Evolutionary conservation across 176 grass and related monocot species (phyloP).

Genomic region (Raddia distichophylla): DNA sequence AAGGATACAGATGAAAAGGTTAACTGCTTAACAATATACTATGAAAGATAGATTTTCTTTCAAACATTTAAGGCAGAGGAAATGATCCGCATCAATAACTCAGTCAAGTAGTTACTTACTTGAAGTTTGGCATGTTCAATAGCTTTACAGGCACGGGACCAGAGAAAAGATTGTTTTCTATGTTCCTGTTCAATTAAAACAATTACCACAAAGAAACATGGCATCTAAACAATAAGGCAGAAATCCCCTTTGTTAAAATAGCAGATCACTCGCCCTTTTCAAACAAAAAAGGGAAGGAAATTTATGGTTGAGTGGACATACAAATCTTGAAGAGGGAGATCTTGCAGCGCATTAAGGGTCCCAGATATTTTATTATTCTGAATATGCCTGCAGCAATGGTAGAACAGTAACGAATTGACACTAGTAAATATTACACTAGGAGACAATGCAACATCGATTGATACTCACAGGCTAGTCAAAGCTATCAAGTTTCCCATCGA

Average conservation of each 20-base stretch:
- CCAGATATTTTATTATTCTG: slow-evolving; percentile 88
- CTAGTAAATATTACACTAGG: slow-evolving; percentile 13
- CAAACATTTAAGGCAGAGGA: slow-evolving; percentile 13
- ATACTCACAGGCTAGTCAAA: slow-evolving; percentile 89
- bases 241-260: slow-evolving; percentile 26
- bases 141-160: slow-evolving; percentile 87
- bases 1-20: slow-evolving; percentile 2
- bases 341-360: slow-evolving; percentile 78
- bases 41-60: slow-evolving; percentile 19
- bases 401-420: slow-evolving; percentile 29
- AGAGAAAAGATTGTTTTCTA: slow-evolving; percentile 98
- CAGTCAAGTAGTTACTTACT: slow-evolving; percentile 59
- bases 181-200: slow-evolving; percentile 66
- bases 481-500: slow-evolving; percentile 80
- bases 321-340: slow-evolving; percentile 95
- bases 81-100: slow-evolving; percentile 16
- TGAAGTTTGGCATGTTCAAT: slow-evolving; percentile 76
- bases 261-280: neutral
- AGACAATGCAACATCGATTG: slow-evolving; percentile 20
- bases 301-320: slow-evolving; percentile 40
- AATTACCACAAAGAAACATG: slow-evolving; percentile 19
- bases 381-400: slow-evolving; percentile 61
- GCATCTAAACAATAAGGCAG: neutral
- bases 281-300: slow-evolving; percentile 28
- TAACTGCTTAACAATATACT: neutral